Evolutionary conservation across 176 grass and related monocot genomes (phyloP), one percentile per base, ranked within the genome.

Genomic region (Carex parvula): DNA sequence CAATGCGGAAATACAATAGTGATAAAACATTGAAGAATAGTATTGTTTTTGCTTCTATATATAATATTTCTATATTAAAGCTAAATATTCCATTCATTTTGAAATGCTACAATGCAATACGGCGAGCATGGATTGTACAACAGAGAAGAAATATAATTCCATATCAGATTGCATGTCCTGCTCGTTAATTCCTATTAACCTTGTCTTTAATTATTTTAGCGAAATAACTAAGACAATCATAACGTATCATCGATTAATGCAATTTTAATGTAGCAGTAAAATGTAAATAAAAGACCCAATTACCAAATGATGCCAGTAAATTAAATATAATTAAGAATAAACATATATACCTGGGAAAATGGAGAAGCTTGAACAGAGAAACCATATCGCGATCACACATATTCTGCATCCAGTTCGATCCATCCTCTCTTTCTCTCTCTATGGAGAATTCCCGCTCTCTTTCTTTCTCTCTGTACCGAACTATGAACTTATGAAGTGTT

Each of bases 321-420:
- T 11, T 15, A 72, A 71, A 39, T 39, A 39, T 46, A 20, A 9
- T 57, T 58, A 33, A 21, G 15, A 59, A 37, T 80, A 52, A 64
- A 53, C 21, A 50, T 82, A 26, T 26, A 26, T 26, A 82, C 80
- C 62, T 83, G 60, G 30, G 15, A 83, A 65, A 83, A 83, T 46
- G 63, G 11, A 53, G 60, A 83, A 83, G 20, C 16, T 68, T 66
- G 80, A 83, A 83, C 17, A 65, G 32, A 83, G 80, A 65, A 62
- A 83, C 32, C 41, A 67, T 83, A 83, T 30, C 11, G 39, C 20
- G 0, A 82, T 13, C 79, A 48, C 10, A 65, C 35, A 46, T 52
- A 61, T 48, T 64, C 39, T 8, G 20, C 39, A 62, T 67, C 60
- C 60, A 83, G 1, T 64, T 50, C 61, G 21, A 83, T 0, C 46